Evolutionary conservation across 257 asterid genomes (phyloP).

Genomic region (Salvia splendens): DNA sequence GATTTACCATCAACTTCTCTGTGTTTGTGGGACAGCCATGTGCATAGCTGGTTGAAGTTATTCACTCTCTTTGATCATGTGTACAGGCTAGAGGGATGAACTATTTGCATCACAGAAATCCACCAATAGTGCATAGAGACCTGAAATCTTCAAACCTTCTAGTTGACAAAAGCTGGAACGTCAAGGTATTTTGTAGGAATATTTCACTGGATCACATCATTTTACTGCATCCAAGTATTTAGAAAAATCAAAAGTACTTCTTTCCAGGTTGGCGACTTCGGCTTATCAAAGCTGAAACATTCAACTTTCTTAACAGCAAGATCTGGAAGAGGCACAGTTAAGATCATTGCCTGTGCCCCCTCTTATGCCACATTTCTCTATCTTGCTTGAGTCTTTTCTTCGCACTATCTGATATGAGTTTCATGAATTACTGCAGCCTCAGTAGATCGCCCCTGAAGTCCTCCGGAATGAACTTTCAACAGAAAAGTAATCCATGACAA

Average conservation of each 20-base stretch:
- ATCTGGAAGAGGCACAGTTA: conserved; percentile 80
- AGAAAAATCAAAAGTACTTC: not conserved
- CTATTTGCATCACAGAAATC: conserved; percentile 75
- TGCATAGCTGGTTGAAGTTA: not conserved
- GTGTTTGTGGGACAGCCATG: no score
- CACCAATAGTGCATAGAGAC: conserved; percentile 81
- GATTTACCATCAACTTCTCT: not conserved
- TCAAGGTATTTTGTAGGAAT: conserved; percentile 51
- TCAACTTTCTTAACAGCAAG: conserved; percentile 58
- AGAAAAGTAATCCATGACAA: conserved; percentile 50
- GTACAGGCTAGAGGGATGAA: conserved; percentile 80
- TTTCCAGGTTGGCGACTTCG: conserved; percentile 79
- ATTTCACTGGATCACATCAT: not conserved
- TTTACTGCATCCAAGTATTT: not conserved
- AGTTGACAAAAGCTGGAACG: conserved; percentile 75
- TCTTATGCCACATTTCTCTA: not conserved
- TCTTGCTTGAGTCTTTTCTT: conserved; percentile 3
- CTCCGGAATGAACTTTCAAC: conserved; percentile 75
- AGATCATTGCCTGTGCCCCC: conserved; percentile 25
- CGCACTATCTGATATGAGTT: conserved; percentile 15
- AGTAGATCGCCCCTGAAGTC: conserved; percentile 95
- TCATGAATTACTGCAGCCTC: conserved; percentile 52
- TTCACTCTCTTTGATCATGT: conserved; percentile 19
- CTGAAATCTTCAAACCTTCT: conserved; percentile 81
- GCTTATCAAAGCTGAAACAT: conserved; percentile 65